A percentile compares a stretch with the other conserved stretches of the same genome.
Evolutionary conservation across 768 basidiomycete genomes (phyloP).

Genomic region (Suillus plorans): DNA sequence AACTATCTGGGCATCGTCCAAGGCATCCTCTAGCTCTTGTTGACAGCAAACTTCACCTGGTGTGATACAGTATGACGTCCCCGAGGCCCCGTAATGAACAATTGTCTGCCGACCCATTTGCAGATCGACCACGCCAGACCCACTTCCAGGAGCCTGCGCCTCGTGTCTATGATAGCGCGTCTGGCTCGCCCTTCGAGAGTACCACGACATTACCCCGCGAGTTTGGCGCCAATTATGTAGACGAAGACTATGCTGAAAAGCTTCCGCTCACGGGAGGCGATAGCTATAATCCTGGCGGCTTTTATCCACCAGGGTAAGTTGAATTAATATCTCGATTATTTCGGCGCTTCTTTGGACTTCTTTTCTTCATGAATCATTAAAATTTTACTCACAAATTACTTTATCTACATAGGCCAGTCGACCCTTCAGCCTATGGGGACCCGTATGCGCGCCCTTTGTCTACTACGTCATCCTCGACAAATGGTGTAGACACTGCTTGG

Average conservation of each 20-base stretch:
- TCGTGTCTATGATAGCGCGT: constrained; percentile 39
- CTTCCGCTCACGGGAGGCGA: constrained; percentile 66
- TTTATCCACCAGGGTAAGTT: constrained; percentile 75
- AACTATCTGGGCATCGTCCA: constrained; percentile 13
- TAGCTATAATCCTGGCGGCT: constrained; percentile 51
- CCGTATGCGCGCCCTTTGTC: constrained; percentile 60
- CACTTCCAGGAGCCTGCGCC: constrained; percentile 59
- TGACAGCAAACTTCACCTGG: neutral
- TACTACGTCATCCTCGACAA: constrained; percentile 51
- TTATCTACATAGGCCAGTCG: constrained; percentile 37
- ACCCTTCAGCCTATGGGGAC: constrained; percentile 66
- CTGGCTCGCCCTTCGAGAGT: constrained; percentile 56
- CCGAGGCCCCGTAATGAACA: constrained; percentile 29
- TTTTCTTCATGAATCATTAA: constrained; percentile 13
- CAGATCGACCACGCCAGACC: constrained; percentile 61
- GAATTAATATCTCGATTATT: neutral
- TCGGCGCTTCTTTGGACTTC: constrained; percentile 8
- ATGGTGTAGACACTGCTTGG: constrained; percentile 61
- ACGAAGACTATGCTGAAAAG: constrained; percentile 77
- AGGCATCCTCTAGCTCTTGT: constrained; percentile 4
- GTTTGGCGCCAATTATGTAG: constrained; percentile 49
- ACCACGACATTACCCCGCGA: constrained; percentile 54
- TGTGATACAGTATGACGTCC: constrained; percentile 24
- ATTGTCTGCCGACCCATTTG: constrained; percentile 65
- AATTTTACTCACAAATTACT: constrained; percentile 6